Conservation (phyloP, 352 stramenopile species). For the Globisporangium cederbergense region DNA sequence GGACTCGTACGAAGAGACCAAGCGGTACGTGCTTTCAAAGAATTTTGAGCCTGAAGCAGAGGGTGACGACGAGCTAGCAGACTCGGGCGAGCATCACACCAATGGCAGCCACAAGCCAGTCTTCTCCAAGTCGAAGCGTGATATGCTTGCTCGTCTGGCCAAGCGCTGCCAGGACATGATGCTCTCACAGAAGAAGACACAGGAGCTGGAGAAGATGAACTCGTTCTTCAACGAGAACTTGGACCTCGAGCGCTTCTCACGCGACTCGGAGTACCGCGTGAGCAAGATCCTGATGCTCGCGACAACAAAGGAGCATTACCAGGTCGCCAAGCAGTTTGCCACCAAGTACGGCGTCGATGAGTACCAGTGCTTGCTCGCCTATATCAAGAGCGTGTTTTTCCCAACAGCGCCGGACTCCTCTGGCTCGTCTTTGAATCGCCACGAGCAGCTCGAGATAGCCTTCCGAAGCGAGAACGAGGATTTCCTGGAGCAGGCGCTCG, state of each 20-base stretch:
- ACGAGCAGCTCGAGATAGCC: slow-evolving; percentile 65
- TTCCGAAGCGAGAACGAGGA: slow-evolving; percentile 51
- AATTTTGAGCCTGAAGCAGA: slow-evolving; percentile 8
- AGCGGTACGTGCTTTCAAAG: slow-evolving; percentile 14
- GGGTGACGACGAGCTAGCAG: slow-evolving; percentile 1
- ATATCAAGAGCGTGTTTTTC: slow-evolving; percentile 51
- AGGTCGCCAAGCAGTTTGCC: slow-evolving; percentile 49
- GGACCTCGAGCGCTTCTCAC: slow-evolving; percentile 51
- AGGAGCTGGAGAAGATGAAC: slow-evolving; percentile 64
- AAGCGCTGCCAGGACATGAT: slow-evolving; percentile 43
- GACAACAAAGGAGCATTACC: slow-evolving; percentile 45
- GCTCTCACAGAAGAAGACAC: slow-evolving; percentile 44
- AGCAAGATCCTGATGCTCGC: slow-evolving; percentile 48
- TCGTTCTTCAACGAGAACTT: slow-evolving; percentile 58
- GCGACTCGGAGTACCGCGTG: slow-evolving; percentile 45
- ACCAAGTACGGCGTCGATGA: slow-evolving; percentile 66
- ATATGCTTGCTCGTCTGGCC: slow-evolving; percentile 33
- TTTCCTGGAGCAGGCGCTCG: slow-evolving; percentile 63
- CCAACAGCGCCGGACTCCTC: slow-evolving; percentile 5
- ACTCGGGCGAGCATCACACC: not conserved
- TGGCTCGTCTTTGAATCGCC: slow-evolving; percentile 21
- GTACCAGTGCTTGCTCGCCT: slow-evolving; percentile 57
- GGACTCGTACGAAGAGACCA: slow-evolving; percentile 12
- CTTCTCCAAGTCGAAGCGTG: not conserved
- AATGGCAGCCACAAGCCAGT: not conserved